Evolutionary conservation across 495 filamentous ascomycete genomes (phyloP).

Genomic region (Patellaria atrata): DNA sequence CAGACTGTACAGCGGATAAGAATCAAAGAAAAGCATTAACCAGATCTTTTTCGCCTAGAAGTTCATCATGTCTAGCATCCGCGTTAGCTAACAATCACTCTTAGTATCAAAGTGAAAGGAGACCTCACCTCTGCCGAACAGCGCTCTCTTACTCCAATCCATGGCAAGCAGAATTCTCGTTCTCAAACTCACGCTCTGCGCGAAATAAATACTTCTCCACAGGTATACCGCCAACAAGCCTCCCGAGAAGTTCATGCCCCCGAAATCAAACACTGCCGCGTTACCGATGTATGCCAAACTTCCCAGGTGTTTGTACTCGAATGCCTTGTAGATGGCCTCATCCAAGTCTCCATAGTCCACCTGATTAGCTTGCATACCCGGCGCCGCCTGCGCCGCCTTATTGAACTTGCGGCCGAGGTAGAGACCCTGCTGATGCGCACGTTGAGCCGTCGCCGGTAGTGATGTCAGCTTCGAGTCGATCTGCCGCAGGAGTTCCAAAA

Average conservation of each 20-base stretch:
- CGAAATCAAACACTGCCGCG: constrained; percentile 81
- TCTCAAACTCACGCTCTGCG: constrained; percentile 87
- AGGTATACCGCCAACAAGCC: constrained; percentile 90
- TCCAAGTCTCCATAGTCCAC: constrained; percentile 82
- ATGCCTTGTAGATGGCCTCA: constrained; percentile 85
- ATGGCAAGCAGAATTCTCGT: constrained; percentile 85
- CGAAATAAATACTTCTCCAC: constrained; percentile 95
- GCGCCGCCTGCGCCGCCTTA: constrained; percentile 67
- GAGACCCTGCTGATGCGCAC: constrained; percentile 88
- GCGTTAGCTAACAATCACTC: constrained; percentile 9
- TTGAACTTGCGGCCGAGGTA: constrained; percentile 93
- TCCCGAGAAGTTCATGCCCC: constrained; percentile 63
- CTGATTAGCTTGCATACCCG: constrained; percentile 64
- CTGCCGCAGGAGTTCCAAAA: constrained; percentile 73
- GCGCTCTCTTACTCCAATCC: constrained; percentile 92
- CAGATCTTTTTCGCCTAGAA: no score
- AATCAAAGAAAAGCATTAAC: no score
- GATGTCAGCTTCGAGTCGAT: constrained; percentile 31
- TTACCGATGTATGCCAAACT: constrained; percentile 94
- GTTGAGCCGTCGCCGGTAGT: constrained; percentile 57
- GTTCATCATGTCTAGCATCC: constrained; percentile 47
- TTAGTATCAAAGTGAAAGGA: constrained; percentile 3
- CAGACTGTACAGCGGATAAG: no score
- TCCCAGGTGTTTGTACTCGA: constrained; percentile 86
- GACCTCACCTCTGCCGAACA: constrained; percentile 86